phyloP scores from a whole-genome alignment of 2,329 filamentous ascomycete genomes.

The Talaromyces sp. region DNA sequence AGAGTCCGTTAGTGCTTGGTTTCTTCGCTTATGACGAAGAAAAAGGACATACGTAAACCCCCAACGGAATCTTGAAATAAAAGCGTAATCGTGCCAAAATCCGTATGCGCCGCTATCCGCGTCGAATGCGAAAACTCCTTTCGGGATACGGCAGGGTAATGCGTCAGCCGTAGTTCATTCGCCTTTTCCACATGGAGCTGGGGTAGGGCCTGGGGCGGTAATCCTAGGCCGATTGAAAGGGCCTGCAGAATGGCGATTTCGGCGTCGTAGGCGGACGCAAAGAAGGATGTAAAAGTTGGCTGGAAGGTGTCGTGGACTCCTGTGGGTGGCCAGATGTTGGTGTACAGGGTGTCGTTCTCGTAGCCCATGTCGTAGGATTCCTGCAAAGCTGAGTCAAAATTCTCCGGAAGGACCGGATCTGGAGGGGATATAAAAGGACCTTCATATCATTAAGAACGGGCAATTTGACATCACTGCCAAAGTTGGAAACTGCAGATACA shows the following conservation, averaged over 20 bases:
- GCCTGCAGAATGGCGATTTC: constrained; percentile 2
- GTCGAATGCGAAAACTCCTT: constrained; percentile 28
- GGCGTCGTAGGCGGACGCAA: background rate
- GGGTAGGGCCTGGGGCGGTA: constrained; percentile 67
- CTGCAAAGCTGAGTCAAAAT: background rate
- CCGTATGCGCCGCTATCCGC: constrained; percentile 52
- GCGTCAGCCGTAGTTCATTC: constrained; percentile 60
- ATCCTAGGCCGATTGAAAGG: constrained; percentile 39
- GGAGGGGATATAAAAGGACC: background rate
- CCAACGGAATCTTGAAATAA: constrained; percentile 52
- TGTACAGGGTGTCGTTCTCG: constrained; percentile 1
- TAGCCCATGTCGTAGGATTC: constrained; percentile 16
- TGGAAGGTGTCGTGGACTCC: background rate
- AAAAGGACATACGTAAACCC: constrained; percentile 33
- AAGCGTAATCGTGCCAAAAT: constrained; percentile 48
- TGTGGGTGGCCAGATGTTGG: constrained; percentile 12
- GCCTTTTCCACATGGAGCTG: constrained; percentile 50
- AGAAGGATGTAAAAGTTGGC: constrained; percentile 5
- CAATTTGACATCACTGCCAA: constrained; percentile 6
- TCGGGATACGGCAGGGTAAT: constrained; percentile 62
- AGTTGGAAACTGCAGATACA: constrained; percentile 27
- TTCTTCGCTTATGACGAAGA: background rate
- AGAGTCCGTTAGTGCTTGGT: background rate
- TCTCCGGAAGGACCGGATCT: no score
- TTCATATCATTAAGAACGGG: constrained; percentile 10